Percentiles rank a stretch among this genome's conserved stretches.
phyloP scores from a whole-genome alignment of 2,329 filamentous ascomycete genomes.

The Cercospora sojina region DNA sequence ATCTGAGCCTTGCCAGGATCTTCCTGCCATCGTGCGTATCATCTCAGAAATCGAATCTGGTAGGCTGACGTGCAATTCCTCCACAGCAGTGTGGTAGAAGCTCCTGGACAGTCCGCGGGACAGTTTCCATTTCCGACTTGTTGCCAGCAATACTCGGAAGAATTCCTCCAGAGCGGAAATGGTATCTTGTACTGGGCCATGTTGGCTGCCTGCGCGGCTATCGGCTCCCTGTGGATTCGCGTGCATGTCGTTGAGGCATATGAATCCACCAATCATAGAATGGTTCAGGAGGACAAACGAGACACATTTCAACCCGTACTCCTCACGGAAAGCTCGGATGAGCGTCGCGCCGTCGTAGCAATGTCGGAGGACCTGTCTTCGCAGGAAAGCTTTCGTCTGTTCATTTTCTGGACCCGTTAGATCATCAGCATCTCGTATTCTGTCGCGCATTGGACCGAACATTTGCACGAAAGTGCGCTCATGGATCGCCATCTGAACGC shows the following conservation, averaged over 20 bases:
- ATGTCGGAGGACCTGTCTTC: neutral
- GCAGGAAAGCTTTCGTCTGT: neutral
- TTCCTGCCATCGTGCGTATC: conserved; percentile 5
- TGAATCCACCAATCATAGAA: conserved; percentile 11
- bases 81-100: conserved; percentile 6
- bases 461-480: conserved; percentile 10
- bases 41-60: neutral
- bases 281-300: conserved; percentile 12
- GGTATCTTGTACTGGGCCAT: conserved; percentile 4
- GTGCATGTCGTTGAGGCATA: conserved; percentile 11
- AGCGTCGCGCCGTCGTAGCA: conserved; percentile 8
- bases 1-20: conserved; percentile 8
- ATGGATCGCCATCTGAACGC: conserved; percentile 11
- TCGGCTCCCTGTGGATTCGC: neutral
- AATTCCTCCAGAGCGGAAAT: conserved; percentile 10
- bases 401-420: neutral
- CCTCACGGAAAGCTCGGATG: conserved; percentile 10
- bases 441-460: conserved; percentile 1
- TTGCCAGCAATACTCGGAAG: conserved; percentile 9
- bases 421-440: neutral
- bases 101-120: conserved; percentile 3
- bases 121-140: conserved; percentile 8
- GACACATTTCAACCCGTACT: conserved; percentile 8
- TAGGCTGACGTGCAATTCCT: neutral
- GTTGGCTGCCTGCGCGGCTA: neutral